Conservation (phyloP, 2,329 filamentous ascomycete genomes). For the Aspergillus tanneri region DNA sequence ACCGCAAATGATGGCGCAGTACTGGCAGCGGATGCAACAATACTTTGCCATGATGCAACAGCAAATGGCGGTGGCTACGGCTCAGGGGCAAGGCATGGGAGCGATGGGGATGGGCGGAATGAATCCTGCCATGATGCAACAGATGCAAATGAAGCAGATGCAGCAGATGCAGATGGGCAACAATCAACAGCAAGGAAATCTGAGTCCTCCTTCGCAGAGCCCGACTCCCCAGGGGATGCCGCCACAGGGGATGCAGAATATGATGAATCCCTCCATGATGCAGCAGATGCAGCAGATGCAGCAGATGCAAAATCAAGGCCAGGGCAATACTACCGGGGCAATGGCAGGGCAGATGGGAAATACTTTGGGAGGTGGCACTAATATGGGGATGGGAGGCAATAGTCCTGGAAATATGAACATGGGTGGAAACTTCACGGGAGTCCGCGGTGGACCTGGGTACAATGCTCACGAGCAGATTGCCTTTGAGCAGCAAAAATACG, state of each 20-base stretch:
- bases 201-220: slow-evolving; percentile 39
- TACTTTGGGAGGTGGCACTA: no score
- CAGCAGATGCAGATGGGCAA: slow-evolving; percentile 50
- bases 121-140: slow-evolving; percentile 74
- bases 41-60: slow-evolving; percentile 95
- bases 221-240: slow-evolving; percentile 59
- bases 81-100: slow-evolving; percentile 43
- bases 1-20: slow-evolving; percentile 95
- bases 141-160: slow-evolving; percentile 56
- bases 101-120: slow-evolving; percentile 61
- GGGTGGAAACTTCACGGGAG: slow-evolving; percentile 47
- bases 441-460: slow-evolving; percentile 55
- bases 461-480: slow-evolving; percentile 70
- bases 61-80: slow-evolving; percentile 64
- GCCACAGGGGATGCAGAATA: slow-evolving; percentile 57
- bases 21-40: slow-evolving; percentile 98
- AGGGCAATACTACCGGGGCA: slow-evolving; percentile 19
- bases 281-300: slow-evolving; percentile 72
- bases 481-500: slow-evolving; percentile 77
- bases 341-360: slow-evolving; percentile 41
- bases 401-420: slow-evolving; percentile 38
- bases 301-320: slow-evolving; percentile 49
- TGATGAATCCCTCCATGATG: slow-evolving; percentile 72
- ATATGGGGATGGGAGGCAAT: slow-evolving; percentile 29
- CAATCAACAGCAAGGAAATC: slow-evolving; percentile 33